These are phyloP conservation scores for Zygosaccharomyces pseudorouxii DNA, from an alignment of 805 yeast genomes.

Conservation along the genomic window DNA sequence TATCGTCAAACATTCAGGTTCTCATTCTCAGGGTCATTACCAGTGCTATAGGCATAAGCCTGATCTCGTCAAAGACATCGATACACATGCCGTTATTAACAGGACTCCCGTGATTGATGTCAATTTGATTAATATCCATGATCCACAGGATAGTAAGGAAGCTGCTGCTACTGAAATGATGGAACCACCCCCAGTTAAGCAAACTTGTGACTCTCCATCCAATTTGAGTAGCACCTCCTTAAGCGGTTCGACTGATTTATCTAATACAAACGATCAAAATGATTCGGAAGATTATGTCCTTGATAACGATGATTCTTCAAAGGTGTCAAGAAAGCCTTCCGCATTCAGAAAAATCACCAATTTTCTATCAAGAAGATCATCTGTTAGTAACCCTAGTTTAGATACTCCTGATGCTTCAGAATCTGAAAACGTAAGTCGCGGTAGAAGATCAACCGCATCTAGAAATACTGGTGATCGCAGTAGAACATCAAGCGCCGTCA, in stretches of 20 bases:
- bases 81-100: constrained; percentile 27
- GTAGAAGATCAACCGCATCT: background rate
- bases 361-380: constrained; percentile 21
- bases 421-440: background rate
- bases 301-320: constrained; percentile 12
- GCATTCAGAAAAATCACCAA: constrained; percentile 19
- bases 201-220: background rate
- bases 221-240: background rate
- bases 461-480: background rate
- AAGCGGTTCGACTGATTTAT: background rate
- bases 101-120: constrained; percentile 31
- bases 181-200: constrained; percentile 1
- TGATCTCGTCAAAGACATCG: constrained; percentile 35
- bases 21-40: constrained; percentile 85
- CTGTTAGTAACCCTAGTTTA: constrained; percentile 8
- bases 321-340: constrained; percentile 19
- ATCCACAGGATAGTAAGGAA: constrained; percentile 4
- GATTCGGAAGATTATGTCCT: constrained; percentile 17
- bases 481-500: background rate
- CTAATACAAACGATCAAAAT: constrained; percentile 2
- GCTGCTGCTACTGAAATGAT: constrained; percentile 3
- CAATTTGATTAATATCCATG: constrained; percentile 3
- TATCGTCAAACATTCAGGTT: constrained; percentile 79
- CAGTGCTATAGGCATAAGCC: constrained; percentile 84
- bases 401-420: constrained; percentile 2